These are phyloP conservation scores for Esteya vermicola DNA, from an alignment of 2,329 filamentous ascomycete species.

Conservation along the genomic window DNA sequence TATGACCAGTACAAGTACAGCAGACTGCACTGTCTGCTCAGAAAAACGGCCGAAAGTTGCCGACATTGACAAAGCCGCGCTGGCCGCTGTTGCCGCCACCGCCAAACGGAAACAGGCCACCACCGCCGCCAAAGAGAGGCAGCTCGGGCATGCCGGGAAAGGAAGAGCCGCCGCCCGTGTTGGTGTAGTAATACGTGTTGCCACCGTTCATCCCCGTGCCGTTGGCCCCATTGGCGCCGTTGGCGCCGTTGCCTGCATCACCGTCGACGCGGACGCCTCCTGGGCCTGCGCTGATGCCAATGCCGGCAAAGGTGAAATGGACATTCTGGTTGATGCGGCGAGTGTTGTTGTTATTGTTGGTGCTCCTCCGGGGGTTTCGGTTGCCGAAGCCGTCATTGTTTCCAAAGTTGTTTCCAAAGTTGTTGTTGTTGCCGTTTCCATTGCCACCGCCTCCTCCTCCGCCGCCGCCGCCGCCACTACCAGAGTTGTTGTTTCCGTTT, in stretches of 20 bases:
- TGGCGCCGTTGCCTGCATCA: background rate
- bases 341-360: background rate
- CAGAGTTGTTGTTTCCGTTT: background rate
- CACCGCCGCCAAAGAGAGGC: background rate
- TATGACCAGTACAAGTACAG: too few relatives aligned
- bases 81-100: background rate
- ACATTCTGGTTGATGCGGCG: slow-evolving; percentile 4
- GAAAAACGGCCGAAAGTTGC: slow-evolving; percentile 1
- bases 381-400: background rate
- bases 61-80: slow-evolving; percentile 4
- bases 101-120: slow-evolving; percentile 1
- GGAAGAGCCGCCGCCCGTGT: background rate
- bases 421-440: background rate
- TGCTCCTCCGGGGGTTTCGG: background rate
- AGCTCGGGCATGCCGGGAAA: background rate
- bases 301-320: slow-evolving; percentile 2
- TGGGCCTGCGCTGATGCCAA: background rate
- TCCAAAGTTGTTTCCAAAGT: background rate
- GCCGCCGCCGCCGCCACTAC: background rate
- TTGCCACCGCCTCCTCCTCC: background rate
- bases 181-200: background rate
- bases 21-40: too few relatives aligned
- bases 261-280: slow-evolving; percentile 1
- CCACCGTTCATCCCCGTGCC: background rate
- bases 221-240: background rate